Percentiles rank a stretch among this genome's conserved stretches.
These are phyloP conservation scores for Carallia brachiata DNA, from an alignment of 345 rosid genomes.

Conservation along the genomic window DNA sequence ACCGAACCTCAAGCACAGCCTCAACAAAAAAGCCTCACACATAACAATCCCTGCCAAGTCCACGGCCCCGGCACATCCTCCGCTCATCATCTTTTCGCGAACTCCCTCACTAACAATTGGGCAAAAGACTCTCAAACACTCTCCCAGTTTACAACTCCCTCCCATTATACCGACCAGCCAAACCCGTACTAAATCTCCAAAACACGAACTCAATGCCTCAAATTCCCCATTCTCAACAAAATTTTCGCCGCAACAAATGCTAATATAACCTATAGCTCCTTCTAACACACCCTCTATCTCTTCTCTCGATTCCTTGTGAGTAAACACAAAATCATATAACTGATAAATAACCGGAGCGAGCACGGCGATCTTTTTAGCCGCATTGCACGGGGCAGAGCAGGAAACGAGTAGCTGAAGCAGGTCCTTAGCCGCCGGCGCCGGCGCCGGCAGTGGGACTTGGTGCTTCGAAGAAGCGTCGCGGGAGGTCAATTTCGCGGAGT, in stretches of 20 bases:
- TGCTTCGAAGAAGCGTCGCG: conserved; percentile 17
- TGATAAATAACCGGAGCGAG: conserved; percentile 64
- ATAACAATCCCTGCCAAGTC: conserved; percentile 67
- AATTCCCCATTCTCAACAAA: conserved; percentile 29
- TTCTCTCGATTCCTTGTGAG: conserved; percentile 15
- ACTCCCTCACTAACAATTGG: conserved; percentile 45
- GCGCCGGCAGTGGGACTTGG: conserved; percentile 13
- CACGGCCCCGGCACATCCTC: conserved; percentile 39
- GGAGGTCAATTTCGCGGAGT: conserved; percentile 34
- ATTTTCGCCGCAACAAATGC: conserved; percentile 30
- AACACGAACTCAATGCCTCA: conserved; percentile 40
- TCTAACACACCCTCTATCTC: conserved; percentile 58
- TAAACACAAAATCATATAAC: conserved; percentile 31
- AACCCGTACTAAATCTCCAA: conserved; percentile 45
- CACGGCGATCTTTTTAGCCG: conserved; percentile 42
- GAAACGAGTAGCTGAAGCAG: conserved; percentile 61
- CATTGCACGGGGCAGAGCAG: conserved; percentile 42
- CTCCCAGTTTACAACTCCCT: conserved; percentile 28
- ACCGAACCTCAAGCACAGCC: conserved; percentile 53
- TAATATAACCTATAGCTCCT: conserved; percentile 46
- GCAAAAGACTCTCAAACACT: conserved; percentile 48
- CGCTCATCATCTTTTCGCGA: conserved; percentile 30
- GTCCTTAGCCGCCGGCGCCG: conserved; percentile 25
- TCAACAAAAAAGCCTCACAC: conserved; percentile 56
- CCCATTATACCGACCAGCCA: conserved; percentile 55